Evolutionary conservation across 805 yeast genomes (phyloP).

Genomic region (Ogataea nakhonphanomensis): DNA sequence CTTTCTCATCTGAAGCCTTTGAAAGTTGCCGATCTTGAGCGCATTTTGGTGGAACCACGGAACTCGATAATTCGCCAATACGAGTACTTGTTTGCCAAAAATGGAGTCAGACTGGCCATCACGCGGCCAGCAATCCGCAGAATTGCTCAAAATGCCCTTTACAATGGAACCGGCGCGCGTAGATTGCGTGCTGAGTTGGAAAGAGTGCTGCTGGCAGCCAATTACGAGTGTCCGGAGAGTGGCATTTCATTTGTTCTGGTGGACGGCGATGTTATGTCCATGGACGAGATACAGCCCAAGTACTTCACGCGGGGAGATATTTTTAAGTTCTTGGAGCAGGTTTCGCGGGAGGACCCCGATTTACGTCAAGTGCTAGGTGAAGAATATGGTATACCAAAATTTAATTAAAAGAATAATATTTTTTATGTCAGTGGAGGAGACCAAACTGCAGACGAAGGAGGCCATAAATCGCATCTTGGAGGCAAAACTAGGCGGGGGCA

Average conservation of each 20-base stretch:
- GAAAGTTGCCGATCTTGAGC: conserved; percentile 41
- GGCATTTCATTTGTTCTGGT: conserved; percentile 49
- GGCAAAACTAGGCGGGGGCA: conserved; percentile 36
- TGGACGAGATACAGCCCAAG: conserved; percentile 28
- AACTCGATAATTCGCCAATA: conserved; percentile 54
- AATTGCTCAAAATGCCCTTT: conserved; percentile 46
- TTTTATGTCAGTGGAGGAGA: conserved; percentile 24
- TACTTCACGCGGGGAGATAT: conserved; percentile 45
- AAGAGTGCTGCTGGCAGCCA: conserved; percentile 45
- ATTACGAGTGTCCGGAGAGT: conserved; percentile 60
- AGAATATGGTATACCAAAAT: conserved; percentile 27
- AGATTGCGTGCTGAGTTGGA: conserved; percentile 57
- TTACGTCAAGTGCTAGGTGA: conserved; percentile 34
- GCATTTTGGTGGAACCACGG: conserved; percentile 53
- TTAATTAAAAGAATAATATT: neutral
- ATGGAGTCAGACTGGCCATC: conserved; percentile 48
- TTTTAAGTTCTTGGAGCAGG: conserved; percentile 39
- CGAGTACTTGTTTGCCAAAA: conserved; percentile 48
- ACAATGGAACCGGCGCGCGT: conserved; percentile 60
- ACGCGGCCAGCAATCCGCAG: conserved; percentile 46
- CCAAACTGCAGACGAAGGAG: conserved; percentile 52
- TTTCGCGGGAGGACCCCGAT: conserved; percentile 39
- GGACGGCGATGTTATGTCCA: conserved; percentile 41
- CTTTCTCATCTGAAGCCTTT: conserved; percentile 48
- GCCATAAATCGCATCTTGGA: conserved; percentile 52